Evolutionary conservation across 2,329 filamentous ascomycete genomes (phyloP), one percentile per base, ranked within the genome.

Genomic region (Dothideomycetes sp.): DNA sequence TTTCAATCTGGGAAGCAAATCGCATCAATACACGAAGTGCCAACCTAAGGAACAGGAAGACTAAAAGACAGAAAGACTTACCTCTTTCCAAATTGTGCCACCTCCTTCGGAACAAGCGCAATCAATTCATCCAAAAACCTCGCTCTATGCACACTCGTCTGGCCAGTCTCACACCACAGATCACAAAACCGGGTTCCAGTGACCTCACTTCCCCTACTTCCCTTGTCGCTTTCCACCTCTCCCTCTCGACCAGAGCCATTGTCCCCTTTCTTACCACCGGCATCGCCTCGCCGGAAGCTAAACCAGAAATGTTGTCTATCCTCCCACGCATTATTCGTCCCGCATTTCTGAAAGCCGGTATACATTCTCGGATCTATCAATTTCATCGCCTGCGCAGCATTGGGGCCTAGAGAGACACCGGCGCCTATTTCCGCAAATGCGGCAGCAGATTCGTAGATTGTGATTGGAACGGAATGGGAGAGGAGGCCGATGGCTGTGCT

Each of bases 351-450:
- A n/a, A 42, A 37, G 22, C 22, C 22, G 12, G 22, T 27, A 27
- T 27, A 27, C 22, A 27, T 27, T 27, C 22, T 7, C 22, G 71
- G 69, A 24, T 68, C 66, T 38, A 77, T 68, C 9, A 70, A 56
- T 9, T 59, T 56, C 63, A 78, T 69, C 4, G 72, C 70, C 12
- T 65, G 64, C 19, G 65, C 61, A 4, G 71, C 67, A 44, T 73
- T 74, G 34, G 72, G 69, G 1, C 71, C 70, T 16, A 77, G 64
- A 3, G 66, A 65, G 4, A 77, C 61, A 5, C 72, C 74, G 4
- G 72, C 69, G 2, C 73, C 73, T 18, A 77, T 69, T 48, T 76
- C 73, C 19, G 62, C 62, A 47, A 77, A 77, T 8, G 55, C 55
- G 0, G 60, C 38, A 0, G 72, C 71, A 2, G 70, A 62, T n/a